phyloP scores from a whole-genome alignment of 2,329 filamentous ascomycete genomes.

The Fusarium sp. region DNA sequence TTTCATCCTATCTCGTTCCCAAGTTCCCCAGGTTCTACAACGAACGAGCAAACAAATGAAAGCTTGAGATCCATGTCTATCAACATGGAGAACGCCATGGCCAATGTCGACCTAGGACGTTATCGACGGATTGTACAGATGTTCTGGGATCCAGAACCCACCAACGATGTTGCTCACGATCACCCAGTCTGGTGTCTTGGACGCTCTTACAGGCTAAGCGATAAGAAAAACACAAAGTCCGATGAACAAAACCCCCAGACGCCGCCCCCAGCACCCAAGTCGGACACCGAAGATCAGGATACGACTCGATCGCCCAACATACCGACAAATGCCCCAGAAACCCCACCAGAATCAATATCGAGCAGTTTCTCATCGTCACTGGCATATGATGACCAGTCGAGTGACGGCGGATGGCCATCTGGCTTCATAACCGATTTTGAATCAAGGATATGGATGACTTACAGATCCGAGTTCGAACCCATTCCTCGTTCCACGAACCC shows the following conservation, averaged over 20 bases:
- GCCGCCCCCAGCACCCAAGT: conserved; percentile 32
- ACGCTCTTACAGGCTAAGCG: conserved; percentile 57
- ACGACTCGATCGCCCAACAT: conserved; percentile 29
- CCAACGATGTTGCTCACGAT: conserved; percentile 75
- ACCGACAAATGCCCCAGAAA: conserved; percentile 51
- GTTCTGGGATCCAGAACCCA: conserved; percentile 90
- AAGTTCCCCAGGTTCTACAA: neutral
- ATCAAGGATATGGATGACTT: conserved; percentile 95
- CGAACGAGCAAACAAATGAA: conserved; percentile 12
- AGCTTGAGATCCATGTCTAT: conserved; percentile 5
- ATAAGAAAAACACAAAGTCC: conserved; percentile 19
- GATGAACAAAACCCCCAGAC: conserved; percentile 32
- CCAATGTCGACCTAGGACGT: conserved; percentile 77
- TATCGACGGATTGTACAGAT: conserved; percentile 85
- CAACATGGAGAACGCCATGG: conserved; percentile 51
- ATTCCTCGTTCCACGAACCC: conserved; percentile 84
- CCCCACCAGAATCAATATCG: conserved; percentile 58
- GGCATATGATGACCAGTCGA: conserved; percentile 56
- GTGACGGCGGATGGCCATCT: conserved; percentile 77
- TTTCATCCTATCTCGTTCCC: neutral
- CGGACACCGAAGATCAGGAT: conserved; percentile 20
- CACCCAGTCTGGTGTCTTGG: conserved; percentile 86
- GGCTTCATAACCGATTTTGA: conserved; percentile 93
- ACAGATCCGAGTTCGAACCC: conserved; percentile 83
- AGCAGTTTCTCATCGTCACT: conserved; percentile 63